Percentiles rank a stretch among this genome's conserved stretches.
Evolutionary conservation across 2,329 filamentous ascomycete species (phyloP).

Genomic region (Nannizzia gypsea): DNA sequence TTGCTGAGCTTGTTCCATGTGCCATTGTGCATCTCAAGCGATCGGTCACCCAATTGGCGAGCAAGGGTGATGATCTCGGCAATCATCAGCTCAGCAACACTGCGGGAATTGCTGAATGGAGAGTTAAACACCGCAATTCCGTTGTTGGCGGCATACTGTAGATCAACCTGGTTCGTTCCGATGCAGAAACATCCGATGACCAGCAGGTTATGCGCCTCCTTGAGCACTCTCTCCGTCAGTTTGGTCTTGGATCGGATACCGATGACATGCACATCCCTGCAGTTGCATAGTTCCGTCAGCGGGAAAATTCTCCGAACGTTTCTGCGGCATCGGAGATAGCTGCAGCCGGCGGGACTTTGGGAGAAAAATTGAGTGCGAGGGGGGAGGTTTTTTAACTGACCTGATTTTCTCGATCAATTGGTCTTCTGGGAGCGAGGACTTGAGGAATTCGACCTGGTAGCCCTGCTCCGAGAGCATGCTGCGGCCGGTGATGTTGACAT

Average conservation of each 20-base stretch:
- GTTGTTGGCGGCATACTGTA: constrained; percentile 35
- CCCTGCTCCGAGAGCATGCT: constrained; percentile 75
- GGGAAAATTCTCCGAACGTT: background rate
- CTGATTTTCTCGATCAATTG: constrained; percentile 94
- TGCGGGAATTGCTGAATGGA: constrained; percentile 94
- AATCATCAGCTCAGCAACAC: constrained; percentile 92
- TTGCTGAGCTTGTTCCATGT: constrained; percentile 97
- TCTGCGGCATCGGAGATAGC: background rate
- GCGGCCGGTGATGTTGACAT: constrained; percentile 82
- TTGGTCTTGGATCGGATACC: constrained; percentile 98
- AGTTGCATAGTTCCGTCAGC: background rate
- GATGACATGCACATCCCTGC: constrained; percentile 86
- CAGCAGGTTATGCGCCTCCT: constrained; percentile 83
- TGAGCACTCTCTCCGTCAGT: constrained; percentile 71
- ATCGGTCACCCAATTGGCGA: constrained; percentile 84
- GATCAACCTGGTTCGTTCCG: constrained; percentile 56
- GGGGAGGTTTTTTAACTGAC: too few species aligned
- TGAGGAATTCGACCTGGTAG: constrained; percentile 89
- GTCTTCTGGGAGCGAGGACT: constrained; percentile 80
- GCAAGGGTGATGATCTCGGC: constrained; percentile 84
- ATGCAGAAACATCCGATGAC: constrained; percentile 99
- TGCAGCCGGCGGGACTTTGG: background rate
- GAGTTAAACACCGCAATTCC: constrained; percentile 98
- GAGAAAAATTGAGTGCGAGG: too few species aligned
- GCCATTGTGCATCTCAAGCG: constrained; percentile 83